Evolutionary conservation across 2,329 filamentous ascomycete species (phyloP).

Genomic region (Fusarium proliferatum): DNA sequence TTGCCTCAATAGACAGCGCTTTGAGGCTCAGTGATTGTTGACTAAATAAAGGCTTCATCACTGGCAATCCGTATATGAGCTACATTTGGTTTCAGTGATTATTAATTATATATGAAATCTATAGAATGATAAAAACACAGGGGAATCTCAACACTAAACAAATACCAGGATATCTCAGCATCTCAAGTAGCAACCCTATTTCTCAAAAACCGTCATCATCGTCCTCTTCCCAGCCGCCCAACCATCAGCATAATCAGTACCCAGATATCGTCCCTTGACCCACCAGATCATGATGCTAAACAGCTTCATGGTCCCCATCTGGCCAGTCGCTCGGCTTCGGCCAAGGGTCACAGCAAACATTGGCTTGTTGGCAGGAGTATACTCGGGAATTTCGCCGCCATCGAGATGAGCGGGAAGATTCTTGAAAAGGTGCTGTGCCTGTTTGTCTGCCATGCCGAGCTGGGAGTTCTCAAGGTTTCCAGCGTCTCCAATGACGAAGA

Average conservation of each 20-base stretch:
- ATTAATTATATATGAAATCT: neutral
- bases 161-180: neutral
- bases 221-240: constrained; percentile 52
- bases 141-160: constrained; percentile 1
- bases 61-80: no score
- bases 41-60: neutral
- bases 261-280: constrained; percentile 53
- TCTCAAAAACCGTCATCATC: constrained; percentile 47
- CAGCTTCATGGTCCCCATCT: constrained; percentile 52
- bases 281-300: constrained; percentile 54
- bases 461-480: constrained; percentile 55
- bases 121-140: neutral
- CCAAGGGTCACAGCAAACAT: constrained; percentile 55
- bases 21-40: neutral
- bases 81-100: neutral
- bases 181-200: constrained; percentile 26
- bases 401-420: constrained; percentile 50
- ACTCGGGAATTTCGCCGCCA: constrained; percentile 45
- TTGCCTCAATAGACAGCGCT: neutral
- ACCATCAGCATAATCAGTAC: constrained; percentile 47
- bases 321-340: constrained; percentile 52
- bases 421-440: constrained; percentile 51
- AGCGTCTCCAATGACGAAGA: constrained; percentile 59
- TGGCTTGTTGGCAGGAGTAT: constrained; percentile 45
- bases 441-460: constrained; percentile 47